Conservation (phyloP, 129 eudicot species). For the carrot (Daucus carota) region DNA sequence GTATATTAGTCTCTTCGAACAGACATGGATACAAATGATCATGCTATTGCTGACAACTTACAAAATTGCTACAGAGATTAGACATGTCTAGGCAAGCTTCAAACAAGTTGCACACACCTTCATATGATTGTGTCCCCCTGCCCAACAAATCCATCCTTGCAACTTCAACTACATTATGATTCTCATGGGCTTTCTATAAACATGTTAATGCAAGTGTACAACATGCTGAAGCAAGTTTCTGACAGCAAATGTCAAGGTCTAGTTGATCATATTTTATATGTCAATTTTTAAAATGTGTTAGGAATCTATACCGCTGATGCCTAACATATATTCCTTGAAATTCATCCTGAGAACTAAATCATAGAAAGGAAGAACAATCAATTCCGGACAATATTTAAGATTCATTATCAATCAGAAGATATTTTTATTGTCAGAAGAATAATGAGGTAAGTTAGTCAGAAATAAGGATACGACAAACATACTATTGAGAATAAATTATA, state of each 20-base stretch:
- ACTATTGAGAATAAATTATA: too few species aligned
- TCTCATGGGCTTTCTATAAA: background rate
- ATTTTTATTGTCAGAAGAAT: too few species aligned
- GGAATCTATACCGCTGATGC: background rate
- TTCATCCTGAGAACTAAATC: too few species aligned
- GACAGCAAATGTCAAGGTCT: background rate
- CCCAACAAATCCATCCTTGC: background rate
- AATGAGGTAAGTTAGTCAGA: too few species aligned
- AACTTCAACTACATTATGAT: background rate
- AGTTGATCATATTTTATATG: background rate
- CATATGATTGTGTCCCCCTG: background rate
- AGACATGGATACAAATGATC: background rate
- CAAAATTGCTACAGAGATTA: background rate
- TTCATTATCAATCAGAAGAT: too few species aligned
- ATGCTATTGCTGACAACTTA: background rate
- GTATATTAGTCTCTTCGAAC: background rate
- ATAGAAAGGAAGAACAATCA: too few species aligned
- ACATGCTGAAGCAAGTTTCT: conserved; percentile 1
- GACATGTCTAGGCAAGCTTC: background rate
- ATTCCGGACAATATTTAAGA: too few species aligned
- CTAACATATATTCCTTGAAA: too few species aligned
- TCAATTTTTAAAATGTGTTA: background rate
- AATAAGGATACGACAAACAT: too few species aligned
- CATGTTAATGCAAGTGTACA: background rate
- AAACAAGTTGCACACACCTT: background rate